phyloP scores from a whole-genome alignment of 768 basidiomycete genomes.

The Leucogyrophana mollusca region DNA sequence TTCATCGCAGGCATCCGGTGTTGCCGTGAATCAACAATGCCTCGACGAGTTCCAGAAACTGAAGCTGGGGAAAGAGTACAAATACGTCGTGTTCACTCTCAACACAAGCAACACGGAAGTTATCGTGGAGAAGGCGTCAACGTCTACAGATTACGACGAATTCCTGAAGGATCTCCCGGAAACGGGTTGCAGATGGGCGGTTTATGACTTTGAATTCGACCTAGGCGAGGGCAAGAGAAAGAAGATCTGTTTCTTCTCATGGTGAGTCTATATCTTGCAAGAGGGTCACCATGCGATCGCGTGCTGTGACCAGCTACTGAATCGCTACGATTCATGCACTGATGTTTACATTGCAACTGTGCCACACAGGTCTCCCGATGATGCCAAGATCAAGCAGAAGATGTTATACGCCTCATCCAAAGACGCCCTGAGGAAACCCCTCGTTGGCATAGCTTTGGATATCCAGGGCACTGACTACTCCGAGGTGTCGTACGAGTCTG shows the following conservation, averaged over 20 bases:
- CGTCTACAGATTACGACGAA: constrained; percentile 55
- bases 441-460: constrained; percentile 78
- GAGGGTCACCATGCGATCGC: too few relatives aligned
- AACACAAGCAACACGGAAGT: constrained; percentile 66
- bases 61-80: constrained; percentile 48
- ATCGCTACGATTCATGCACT: not conserved
- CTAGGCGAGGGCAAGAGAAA: constrained; percentile 72
- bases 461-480: constrained; percentile 80
- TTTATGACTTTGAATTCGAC: constrained; percentile 89
- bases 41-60: constrained; percentile 15
- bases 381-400: constrained; percentile 84
- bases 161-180: constrained; percentile 78
- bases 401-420: constrained; percentile 92
- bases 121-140: constrained; percentile 67
- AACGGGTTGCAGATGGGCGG: constrained; percentile 78
- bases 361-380: constrained; percentile 78
- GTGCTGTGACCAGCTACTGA: not conserved
- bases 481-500: constrained; percentile 69
- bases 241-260: constrained; percentile 82
- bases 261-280: constrained; percentile 54
- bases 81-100: constrained; percentile 82
- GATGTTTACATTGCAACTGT: not conserved
- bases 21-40: constrained; percentile 58
- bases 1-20: constrained; percentile 53
- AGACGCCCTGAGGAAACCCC: constrained; percentile 68